Base-by-base conservation (phyloP, 345 rosid species). In the Aethionema arabicum region DNA sequence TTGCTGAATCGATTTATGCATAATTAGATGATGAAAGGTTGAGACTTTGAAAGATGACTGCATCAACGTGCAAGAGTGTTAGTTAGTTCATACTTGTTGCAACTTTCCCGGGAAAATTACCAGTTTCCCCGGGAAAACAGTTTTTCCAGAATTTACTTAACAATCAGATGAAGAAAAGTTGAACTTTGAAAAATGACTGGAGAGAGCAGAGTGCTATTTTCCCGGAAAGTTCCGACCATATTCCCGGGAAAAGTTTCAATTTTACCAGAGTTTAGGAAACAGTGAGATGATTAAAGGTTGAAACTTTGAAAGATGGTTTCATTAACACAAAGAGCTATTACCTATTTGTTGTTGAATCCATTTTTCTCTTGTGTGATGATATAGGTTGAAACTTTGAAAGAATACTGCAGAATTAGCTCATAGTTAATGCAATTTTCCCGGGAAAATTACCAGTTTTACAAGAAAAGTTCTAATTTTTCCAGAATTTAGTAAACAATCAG, bases 21-120 rank as follows among this genome's bases (percentile, higher is more conserved):
- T 52, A 52, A 2, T 33, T 5, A 5, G 39, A 50, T 59, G 47
- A 68, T 59, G 55, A 36, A 59, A 52, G 49, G 67, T 29, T 68
- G 13, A 44, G 14, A 36, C 55, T 69, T 67, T 58, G 51, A 12
- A 33, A 10, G 29, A 35, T 29, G 11, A 14, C 10, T 45, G 33
- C 40, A 4, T 21, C 11, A 27, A 54, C 10, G 42, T 6, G 32
- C 52, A 41, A 43, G 27, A 21, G 2, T 36, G 36, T 48, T 30
- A 29, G 58, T 32, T 41, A 27, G 35, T 36, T 61, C 14, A n/a
- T 8, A 35, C 9, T 40, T 14, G 68, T 41, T 45, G 44, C 40
- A 48, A 56, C 7, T 36, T n/a, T n/a, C 2, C 27, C 27, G 2
- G 27, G 27, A 21, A 21, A 21, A 21, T 21, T 21, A 21, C 27